These are phyloP conservation scores for Gossypium herbaceum DNA, from an alignment of 345 rosid species.

Conservation along the genomic window DNA sequence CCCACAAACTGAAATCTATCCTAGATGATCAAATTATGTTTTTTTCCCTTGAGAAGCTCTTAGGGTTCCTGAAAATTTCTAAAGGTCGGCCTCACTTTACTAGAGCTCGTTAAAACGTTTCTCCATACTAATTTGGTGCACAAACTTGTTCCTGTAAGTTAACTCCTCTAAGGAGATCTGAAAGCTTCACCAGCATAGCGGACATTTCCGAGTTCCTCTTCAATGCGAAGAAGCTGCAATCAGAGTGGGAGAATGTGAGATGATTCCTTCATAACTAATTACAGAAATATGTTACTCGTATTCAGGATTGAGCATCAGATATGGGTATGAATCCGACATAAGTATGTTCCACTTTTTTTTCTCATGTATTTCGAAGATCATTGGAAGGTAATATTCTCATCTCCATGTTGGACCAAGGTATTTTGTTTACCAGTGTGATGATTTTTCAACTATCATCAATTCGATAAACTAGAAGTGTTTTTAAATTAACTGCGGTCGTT, in stretches of 20 bases:
- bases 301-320: not conserved
- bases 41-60: not conserved
- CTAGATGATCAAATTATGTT: not conserved
- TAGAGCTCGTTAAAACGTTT: not conserved
- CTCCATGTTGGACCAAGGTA: not conserved
- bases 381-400: not conserved
- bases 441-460: not conserved
- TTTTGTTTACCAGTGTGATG: not conserved
- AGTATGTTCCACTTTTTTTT: not conserved
- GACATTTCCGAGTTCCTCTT: slow-evolving; percentile 89
- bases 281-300: not conserved
- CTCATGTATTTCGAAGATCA: not conserved
- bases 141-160: not conserved
- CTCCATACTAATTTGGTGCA: not conserved
- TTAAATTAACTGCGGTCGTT: not conserved
- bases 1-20: not conserved
- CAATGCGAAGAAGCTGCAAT: slow-evolving; percentile 92
- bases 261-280: not conserved
- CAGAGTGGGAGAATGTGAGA: slow-evolving; percentile 10
- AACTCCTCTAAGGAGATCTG: slow-evolving; percentile 63
- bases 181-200: slow-evolving; percentile 82
- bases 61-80: not conserved
- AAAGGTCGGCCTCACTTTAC: slow-evolving; percentile 5
- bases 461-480: not conserved
- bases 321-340: not conserved